These are phyloP conservation scores for Rhodosporidiobolus odoratus DNA, from an alignment of 768 basidiomycete genomes.

Conservation along the genomic window DNA sequence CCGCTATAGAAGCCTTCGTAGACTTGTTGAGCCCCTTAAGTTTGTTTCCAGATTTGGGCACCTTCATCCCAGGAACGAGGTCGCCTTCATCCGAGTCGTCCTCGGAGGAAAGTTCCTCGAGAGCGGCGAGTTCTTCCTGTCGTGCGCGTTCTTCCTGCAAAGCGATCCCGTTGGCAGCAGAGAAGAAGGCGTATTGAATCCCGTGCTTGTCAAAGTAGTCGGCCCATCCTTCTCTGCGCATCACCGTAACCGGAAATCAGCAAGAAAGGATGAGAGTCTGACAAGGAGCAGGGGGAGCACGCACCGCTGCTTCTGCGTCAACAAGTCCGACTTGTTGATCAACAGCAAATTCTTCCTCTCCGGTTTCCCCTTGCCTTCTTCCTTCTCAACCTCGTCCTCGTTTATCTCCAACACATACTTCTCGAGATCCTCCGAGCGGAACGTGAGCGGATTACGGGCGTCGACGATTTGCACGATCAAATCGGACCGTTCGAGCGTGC, in stretches of 20 bases:
- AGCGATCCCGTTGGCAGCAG: conserved; percentile 79
- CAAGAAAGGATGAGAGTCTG: not conserved
- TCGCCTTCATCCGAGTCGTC: conserved; percentile 43
- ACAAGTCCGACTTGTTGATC: conserved; percentile 91
- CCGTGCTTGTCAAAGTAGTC: conserved; percentile 75
- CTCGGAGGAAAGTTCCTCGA: conserved; percentile 40
- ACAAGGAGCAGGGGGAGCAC: conserved; percentile 27
- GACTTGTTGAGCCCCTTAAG: conserved; percentile 46
- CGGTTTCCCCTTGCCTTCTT: conserved; percentile 62
- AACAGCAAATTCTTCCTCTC: conserved; percentile 69
- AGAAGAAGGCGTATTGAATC: conserved; percentile 83
- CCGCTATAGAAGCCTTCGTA: not conserved
- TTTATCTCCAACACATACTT: conserved; percentile 71
- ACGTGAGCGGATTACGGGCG: conserved; percentile 84
- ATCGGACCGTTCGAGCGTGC: conserved; percentile 90
- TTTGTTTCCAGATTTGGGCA: conserved; percentile 44
- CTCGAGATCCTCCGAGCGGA: conserved; percentile 88
- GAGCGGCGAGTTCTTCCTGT: conserved; percentile 42
- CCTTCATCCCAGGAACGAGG: conserved; percentile 37
- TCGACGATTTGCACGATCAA: conserved; percentile 94
- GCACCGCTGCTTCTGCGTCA: conserved; percentile 80
- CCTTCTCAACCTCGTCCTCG: conserved; percentile 53
- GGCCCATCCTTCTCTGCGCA: conserved; percentile 79
- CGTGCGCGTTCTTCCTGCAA: conserved; percentile 64
- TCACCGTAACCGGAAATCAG: too few relatives aligned